Percentiles rank a stretch among this genome's conserved stretches.
Conservation (phyloP, 352 stramenopile genomes). For the Phytophthora agathidicida region DNA sequence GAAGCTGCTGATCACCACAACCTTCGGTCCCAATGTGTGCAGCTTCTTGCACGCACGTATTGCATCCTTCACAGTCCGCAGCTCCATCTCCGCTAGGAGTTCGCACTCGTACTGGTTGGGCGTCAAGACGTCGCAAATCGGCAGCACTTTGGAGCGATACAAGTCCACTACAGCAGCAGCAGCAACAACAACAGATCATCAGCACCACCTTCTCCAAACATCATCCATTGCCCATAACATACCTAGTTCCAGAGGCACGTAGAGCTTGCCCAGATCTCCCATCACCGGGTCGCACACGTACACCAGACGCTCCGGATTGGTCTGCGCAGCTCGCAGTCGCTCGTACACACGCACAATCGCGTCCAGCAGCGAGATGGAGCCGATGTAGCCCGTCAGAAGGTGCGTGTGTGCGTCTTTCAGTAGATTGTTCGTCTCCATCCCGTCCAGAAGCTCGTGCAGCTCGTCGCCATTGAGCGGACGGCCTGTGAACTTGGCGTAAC, state of each 20-base stretch:
- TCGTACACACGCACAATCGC: conserved; percentile 74
- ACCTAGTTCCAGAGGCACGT: conserved; percentile 83
- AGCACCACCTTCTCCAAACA: background rate
- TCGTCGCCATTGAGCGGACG: conserved; percentile 76
- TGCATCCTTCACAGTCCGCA: conserved; percentile 69
- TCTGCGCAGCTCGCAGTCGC: conserved; percentile 60
- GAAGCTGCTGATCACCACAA: conserved; percentile 88
- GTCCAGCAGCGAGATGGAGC: conserved; percentile 68
- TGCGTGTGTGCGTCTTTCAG: conserved; percentile 77
- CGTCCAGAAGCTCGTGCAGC: conserved; percentile 78
- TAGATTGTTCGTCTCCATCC: conserved; percentile 76
- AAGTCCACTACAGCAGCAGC: conserved; percentile 65
- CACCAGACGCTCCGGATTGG: conserved; percentile 49
- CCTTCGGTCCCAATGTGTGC: conserved; percentile 67
- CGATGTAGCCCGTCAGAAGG: conserved; percentile 85
- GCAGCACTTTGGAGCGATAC: conserved; percentile 78
- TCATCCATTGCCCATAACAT: background rate
- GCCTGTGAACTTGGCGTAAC: conserved; percentile 77
- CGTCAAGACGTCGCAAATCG: conserved; percentile 85
- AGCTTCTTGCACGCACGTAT: conserved; percentile 77
- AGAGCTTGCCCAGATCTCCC: conserved; percentile 81
- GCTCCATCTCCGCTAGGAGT: conserved; percentile 71
- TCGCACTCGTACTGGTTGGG: conserved; percentile 90
- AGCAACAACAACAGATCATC: conserved; percentile 6
- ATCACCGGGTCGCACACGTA: conserved; percentile 89